These are phyloP conservation scores for Candida berthetii DNA, from an alignment of 805 yeast species.

Conservation along the genomic window DNA sequence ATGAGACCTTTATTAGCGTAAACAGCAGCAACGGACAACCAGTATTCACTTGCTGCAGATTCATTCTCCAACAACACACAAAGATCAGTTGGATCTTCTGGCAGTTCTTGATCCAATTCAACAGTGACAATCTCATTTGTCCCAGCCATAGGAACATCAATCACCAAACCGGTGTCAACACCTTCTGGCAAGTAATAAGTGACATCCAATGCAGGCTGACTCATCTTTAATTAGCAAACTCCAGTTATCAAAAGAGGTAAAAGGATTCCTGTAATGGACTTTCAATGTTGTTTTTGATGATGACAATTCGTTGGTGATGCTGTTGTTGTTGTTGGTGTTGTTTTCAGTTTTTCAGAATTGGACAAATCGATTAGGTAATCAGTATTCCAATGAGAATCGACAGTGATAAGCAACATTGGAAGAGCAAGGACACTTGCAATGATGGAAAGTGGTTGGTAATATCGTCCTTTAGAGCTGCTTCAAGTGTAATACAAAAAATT, in stretches of 20 bases:
- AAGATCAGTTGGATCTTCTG: slow-evolving; percentile 85
- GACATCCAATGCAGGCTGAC: slow-evolving; percentile 3
- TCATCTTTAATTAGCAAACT: not conserved
- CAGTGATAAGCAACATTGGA: too few species aligned
- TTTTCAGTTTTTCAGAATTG: not conserved
- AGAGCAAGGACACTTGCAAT: too few species aligned
- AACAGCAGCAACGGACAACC: slow-evolving; percentile 81
- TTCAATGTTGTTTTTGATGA: too few species aligned
- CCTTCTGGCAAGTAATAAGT: slow-evolving; percentile 4
- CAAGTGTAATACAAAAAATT: too few species aligned
- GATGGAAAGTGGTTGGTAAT: too few species aligned
- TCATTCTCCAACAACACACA: slow-evolving; percentile 76
- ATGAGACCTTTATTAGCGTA: slow-evolving; percentile 58
- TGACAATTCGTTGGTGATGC: too few species aligned
- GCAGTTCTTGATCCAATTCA: slow-evolving; percentile 74
- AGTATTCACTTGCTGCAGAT: slow-evolving; percentile 65
- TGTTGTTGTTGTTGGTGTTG: not conserved
- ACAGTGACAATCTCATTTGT: slow-evolving; percentile 84
- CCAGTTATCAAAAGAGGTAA: too few species aligned
- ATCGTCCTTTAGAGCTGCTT: too few species aligned
- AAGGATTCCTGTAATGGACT: not conserved
- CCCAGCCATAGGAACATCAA: slow-evolving; percentile 65
- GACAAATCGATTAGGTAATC: not conserved
- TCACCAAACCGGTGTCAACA: slow-evolving; percentile 3
- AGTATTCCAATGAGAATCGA: too few species aligned